phyloP scores from a whole-genome alignment of 257 asterid genomes.

The Solanum lignicaule region DNA sequence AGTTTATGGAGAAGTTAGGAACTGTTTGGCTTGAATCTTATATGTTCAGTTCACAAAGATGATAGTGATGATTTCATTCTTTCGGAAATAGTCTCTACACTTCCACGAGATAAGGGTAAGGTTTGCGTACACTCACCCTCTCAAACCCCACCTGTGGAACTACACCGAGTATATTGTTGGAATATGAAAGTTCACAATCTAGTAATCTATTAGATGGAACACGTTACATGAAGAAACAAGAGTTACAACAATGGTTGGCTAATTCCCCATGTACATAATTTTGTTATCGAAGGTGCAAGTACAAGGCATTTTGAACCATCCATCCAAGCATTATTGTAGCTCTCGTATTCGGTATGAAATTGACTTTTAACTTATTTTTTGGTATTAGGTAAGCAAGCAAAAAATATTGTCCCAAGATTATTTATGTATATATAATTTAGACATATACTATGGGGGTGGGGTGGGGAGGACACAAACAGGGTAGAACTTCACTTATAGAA shows the following conservation, averaged over 20 bases:
- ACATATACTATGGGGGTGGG: background rate
- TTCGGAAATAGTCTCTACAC: no score
- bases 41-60: background rate
- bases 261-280: background rate
- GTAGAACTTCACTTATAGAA: background rate
- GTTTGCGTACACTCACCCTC: background rate
- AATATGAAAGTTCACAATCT: background rate
- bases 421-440: background rate
- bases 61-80: background rate
- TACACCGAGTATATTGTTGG: background rate
- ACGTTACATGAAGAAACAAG: background rate
- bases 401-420: background rate
- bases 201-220: background rate
- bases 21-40: background rate
- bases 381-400: background rate
- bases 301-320: no score
- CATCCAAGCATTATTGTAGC: no score
- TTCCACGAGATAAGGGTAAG: no score
- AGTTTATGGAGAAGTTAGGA: background rate
- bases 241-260: background rate
- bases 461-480: background rate
- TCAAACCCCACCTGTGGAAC: background rate
- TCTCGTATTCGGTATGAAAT: background rate
- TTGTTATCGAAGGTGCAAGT: no score
- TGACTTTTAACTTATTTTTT: background rate